phyloP scores from a whole-genome alignment of 2,329 filamentous ascomycete species.

The Magnaporthiopsis rhizophila region DNA sequence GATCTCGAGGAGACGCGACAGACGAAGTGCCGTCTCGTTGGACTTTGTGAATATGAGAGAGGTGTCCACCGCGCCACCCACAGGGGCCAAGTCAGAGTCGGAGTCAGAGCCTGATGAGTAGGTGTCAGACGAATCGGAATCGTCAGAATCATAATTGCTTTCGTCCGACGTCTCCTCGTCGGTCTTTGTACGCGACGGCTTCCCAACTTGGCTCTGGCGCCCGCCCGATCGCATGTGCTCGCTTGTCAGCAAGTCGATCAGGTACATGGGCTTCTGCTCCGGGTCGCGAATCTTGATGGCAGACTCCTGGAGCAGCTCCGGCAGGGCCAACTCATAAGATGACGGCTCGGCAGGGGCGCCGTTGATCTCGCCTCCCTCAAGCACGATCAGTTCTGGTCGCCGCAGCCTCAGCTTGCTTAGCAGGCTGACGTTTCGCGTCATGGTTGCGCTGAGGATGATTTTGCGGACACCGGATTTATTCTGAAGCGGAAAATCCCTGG shows the following conservation, averaged over 20 bases:
- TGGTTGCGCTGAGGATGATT: slow-evolving; percentile 82
- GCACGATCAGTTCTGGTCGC: slow-evolving; percentile 66
- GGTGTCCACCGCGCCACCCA: slow-evolving; percentile 15
- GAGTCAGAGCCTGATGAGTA: slow-evolving; percentile 14
- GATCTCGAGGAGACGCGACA: slow-evolving; percentile 69
- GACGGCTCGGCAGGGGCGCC: slow-evolving; percentile 17
- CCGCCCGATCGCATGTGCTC: slow-evolving; percentile 31
- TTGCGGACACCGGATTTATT: slow-evolving; percentile 58
- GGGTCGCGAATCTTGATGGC: slow-evolving; percentile 62
- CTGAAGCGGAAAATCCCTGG: slow-evolving; percentile 45
- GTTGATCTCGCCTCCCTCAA: slow-evolving; percentile 46
- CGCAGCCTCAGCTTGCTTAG: slow-evolving; percentile 64
- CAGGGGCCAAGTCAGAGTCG: slow-evolving; percentile 20
- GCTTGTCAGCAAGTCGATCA: slow-evolving; percentile 66
- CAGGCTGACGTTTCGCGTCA: slow-evolving; percentile 79
- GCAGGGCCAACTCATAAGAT: slow-evolving; percentile 44
- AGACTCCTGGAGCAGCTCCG: slow-evolving; percentile 53
- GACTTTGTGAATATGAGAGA: slow-evolving; percentile 85
- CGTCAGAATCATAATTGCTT: slow-evolving; percentile 24
- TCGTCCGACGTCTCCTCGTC: neutral
- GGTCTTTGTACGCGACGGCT: neutral
- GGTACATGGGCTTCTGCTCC: slow-evolving; percentile 70
- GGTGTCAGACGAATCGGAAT: slow-evolving; percentile 25
- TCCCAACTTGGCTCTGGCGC: slow-evolving; percentile 6
- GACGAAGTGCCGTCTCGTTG: slow-evolving; percentile 77